These are phyloP conservation scores for Scutellaria minor DNA, from an alignment of 257 asterid genomes.

Conservation along the genomic window DNA sequence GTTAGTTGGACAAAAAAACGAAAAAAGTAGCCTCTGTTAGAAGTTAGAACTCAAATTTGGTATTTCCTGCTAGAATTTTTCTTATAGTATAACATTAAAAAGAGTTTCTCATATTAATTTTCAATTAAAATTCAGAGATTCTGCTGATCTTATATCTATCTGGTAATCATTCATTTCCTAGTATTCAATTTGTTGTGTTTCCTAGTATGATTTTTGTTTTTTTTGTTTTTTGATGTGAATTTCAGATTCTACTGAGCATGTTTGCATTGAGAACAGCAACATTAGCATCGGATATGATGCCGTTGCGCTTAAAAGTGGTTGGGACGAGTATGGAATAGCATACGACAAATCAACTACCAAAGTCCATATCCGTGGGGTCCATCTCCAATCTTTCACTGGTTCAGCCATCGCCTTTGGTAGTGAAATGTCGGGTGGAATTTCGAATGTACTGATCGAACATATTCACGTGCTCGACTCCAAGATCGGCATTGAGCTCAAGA, in stretches of 20 bases:
- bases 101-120: too few species aligned
- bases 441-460: conserved; percentile 57
- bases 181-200: background rate
- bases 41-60: too few species aligned
- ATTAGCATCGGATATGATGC: conserved; percentile 79
- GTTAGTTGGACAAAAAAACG: too few species aligned
- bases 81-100: too few species aligned
- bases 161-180: too few species aligned
- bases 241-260: conserved; percentile 83
- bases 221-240: background rate
- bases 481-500: conserved; percentile 66
- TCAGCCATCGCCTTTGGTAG: conserved; percentile 82
- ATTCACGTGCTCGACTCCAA: conserved; percentile 55
- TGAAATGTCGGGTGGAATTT: conserved; percentile 97
- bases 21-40: too few species aligned
- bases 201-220: background rate
- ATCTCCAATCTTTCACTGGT: conserved; percentile 63
- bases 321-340: conserved; percentile 96
- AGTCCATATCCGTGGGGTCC: conserved; percentile 61
- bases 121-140: too few species aligned
- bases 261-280: conserved; percentile 89
- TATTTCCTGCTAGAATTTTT: too few species aligned
- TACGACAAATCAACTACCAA: conserved; percentile 62
- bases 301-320: conserved; percentile 81
- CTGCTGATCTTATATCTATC: too few species aligned